These are phyloP conservation scores for Corynascus novoguineensis DNA, from an alignment of 495 filamentous ascomycete species.

Conservation along the genomic window DNA sequence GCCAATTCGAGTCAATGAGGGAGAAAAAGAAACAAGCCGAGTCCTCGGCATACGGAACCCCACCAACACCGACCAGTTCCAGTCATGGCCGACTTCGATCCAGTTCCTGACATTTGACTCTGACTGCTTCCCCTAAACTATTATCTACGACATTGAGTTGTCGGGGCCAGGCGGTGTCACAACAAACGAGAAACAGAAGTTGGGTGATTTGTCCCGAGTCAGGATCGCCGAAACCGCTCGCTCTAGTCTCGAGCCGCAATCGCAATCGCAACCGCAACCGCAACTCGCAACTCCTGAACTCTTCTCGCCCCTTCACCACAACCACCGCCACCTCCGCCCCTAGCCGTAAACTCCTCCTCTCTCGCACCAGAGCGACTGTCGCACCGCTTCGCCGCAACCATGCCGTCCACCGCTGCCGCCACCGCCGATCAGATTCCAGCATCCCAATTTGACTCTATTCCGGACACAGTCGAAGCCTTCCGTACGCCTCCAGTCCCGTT, in stretches of 20 bases:
- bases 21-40: no score
- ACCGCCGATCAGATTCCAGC: constrained; percentile 31
- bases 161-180: background rate
- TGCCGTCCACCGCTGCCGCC: constrained; percentile 31
- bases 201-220: constrained; percentile 3
- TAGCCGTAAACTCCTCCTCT: background rate
- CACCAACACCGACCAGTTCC: constrained; percentile 4
- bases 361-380: background rate
- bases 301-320: background rate
- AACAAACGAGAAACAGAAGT: constrained; percentile 4
- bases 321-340: background rate
- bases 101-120: constrained; percentile 10
- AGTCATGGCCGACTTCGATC: constrained; percentile 2
- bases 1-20: no score
- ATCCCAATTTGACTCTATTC: constrained; percentile 73
- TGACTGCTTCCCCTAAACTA: background rate
- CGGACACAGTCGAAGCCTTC: constrained; percentile 78
- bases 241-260: background rate
- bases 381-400: constrained; percentile 17
- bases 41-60: constrained; percentile 14
- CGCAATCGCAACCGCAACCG: constrained; percentile 9
- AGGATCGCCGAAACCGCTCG: background rate
- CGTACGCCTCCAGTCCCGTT: constrained; percentile 48
- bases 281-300: background rate
- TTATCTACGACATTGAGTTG: background rate